phyloP scores from a whole-genome alignment of 768 basidiomycete genomes.

The Rhizopogon vinicolor region DNA sequence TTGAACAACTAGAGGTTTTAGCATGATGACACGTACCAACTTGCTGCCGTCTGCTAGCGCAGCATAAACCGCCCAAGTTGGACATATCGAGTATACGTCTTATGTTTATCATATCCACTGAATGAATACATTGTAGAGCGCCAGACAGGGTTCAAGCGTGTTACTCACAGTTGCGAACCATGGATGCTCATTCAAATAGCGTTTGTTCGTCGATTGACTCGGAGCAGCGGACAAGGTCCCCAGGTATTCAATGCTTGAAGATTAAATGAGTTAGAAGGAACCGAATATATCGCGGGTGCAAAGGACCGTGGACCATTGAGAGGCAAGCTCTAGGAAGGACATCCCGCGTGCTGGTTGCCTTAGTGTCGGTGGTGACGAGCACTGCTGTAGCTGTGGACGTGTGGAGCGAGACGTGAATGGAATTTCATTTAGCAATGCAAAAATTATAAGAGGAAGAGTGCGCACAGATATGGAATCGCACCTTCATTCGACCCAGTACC shows the following conservation, averaged over 20 bases:
- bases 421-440: too few species aligned
- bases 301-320: constrained; percentile 8
- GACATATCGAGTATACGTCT: constrained; percentile 7
- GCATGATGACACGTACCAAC: constrained; percentile 27
- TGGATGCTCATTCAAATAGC: constrained; percentile 4
- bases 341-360: neutral
- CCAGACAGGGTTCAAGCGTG: neutral
- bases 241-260: constrained; percentile 2
- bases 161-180: neutral
- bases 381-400: too few species aligned
- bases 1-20: constrained; percentile 25
- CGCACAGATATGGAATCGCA: too few species aligned
- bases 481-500: too few species aligned
- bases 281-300: constrained; percentile 1
- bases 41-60: constrained; percentile 21
- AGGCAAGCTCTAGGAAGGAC: constrained; percentile 13
- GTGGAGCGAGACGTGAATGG: too few species aligned
- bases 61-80: constrained; percentile 18
- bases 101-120: neutral
- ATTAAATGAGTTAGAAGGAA: neutral
- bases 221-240: constrained; percentile 3
- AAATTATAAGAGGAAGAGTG: too few species aligned
- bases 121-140: neutral
- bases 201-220: constrained; percentile 5
- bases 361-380: too few species aligned